These are phyloP conservation scores for Oryza rufipogon DNA, from an alignment of 176 grass and related monocot species.

Conservation along the genomic window DNA sequence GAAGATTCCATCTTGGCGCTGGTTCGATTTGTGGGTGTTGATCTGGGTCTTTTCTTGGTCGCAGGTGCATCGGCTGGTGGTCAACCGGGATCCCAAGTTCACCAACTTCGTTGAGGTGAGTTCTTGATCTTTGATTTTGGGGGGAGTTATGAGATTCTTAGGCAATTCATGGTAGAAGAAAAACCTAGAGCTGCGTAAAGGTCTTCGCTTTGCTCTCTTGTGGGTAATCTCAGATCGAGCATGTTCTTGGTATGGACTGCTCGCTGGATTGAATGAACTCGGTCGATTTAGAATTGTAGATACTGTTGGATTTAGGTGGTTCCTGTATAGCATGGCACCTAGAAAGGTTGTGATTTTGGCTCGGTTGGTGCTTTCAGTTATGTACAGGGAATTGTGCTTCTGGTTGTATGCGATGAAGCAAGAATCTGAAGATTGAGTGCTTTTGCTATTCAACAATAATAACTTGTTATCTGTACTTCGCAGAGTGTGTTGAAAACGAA, in stretches of 20 bases:
- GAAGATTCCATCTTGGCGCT: background rate
- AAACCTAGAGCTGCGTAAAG: background rate
- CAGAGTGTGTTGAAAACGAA: background rate
- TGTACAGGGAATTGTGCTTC: background rate
- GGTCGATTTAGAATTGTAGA: background rate
- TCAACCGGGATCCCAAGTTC: slow-evolving; percentile 97
- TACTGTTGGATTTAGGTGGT: background rate
- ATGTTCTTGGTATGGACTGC: background rate
- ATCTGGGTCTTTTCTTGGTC: slow-evolving; percentile 11
- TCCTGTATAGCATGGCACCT: background rate
- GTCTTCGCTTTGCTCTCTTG: background rate
- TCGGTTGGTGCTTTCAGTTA: background rate
- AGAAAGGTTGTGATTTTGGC: background rate
- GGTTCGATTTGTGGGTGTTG: background rate
- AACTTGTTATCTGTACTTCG: background rate
- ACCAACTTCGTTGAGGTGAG: slow-evolving; percentile 98
- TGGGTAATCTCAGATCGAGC: background rate
- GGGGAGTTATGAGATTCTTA: background rate
- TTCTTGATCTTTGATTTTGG: slow-evolving; percentile 18
- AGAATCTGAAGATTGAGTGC: background rate
- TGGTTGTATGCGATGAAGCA: background rate
- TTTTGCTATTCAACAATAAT: background rate
- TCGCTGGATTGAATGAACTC: slow-evolving; percentile 4
- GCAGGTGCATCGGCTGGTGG: slow-evolving; percentile 91
- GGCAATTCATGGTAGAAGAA: background rate